Evolutionary conservation across 768 basidiomycete genomes (phyloP), one percentile per base, ranked within the genome.

Genomic region (Lentinus brumalis): DNA sequence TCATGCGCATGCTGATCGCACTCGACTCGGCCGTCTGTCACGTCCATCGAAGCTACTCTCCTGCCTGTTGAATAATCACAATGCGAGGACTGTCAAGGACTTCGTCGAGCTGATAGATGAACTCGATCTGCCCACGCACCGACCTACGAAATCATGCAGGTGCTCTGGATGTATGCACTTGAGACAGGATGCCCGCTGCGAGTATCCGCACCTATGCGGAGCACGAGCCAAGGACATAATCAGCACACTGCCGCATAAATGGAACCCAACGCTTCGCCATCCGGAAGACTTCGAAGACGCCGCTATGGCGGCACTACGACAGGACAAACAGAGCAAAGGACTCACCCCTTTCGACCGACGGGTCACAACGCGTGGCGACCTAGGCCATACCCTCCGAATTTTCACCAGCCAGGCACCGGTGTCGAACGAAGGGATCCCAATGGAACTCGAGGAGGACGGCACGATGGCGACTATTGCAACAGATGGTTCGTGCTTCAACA

Each of bases 221-320:
- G 5, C 1, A 11, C 30, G 30, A 35, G 57, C 57, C 11, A 35
- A 35, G 12, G 16, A 10, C 5, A 12, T 58, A 3, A 1, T 58
- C 31, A 41, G 44, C 14, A 1, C 18, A 5, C 41, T 58, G 7
- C 57, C 57, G 1, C 29, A 16, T 3, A 44, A 45, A n/a, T 58
- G 57, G 57, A 42, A 58, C 50, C 57, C 57, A 2, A 16, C 35
- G n/a, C 11, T 9, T 6, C 41, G 15, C 9, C 50, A 52, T 4
- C 57, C 57, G 6, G 57, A 51, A 9, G 57, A 58, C 42, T 38
- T 44, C 30, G 57, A 58, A 31, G 31, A 58, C n/a, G 3, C 14
- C 30, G 12, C 16, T 18, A 10, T 4, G 3, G 5, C 12, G n/a
- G 5, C 18, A 9, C 21, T 47, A 12, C 10, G 29, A 21, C 2